Evolutionary conservation across 139 green algal species (phyloP).

Genomic region (Chlorella sp.): DNA sequence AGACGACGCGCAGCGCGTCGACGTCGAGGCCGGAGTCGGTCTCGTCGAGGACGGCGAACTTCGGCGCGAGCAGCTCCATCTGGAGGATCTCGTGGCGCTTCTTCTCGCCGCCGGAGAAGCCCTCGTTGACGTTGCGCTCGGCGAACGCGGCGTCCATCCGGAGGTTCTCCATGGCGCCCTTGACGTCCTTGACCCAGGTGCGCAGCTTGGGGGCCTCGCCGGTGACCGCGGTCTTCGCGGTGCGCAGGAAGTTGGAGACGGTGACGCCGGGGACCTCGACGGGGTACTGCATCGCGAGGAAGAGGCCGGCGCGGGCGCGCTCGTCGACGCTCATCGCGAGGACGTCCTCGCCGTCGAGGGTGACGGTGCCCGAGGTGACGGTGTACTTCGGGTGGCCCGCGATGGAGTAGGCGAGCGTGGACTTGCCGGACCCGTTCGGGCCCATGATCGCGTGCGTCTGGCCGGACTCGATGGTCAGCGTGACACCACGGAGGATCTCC

Average conservation of each 20-base stretch:
- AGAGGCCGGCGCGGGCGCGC: constrained; percentile 81
- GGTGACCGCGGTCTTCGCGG: constrained; percentile 83
- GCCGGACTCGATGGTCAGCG: constrained; percentile 47
- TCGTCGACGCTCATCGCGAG: constrained; percentile 88
- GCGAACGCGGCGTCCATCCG: constrained; percentile 97
- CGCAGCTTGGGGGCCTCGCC: constrained; percentile 59
- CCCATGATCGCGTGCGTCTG: constrained; percentile 97
- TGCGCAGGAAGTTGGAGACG: constrained; percentile 95
- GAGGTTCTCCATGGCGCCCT: constrained; percentile 84
- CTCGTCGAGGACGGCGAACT: constrained; percentile 77
- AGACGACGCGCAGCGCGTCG: constrained; percentile 83
- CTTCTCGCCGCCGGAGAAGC: constrained; percentile 97
- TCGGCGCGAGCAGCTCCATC: constrained; percentile 87
- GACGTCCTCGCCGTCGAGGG: constrained; percentile 89
- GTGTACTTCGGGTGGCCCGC: constrained; percentile 97
- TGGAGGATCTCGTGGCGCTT: constrained; percentile 97
- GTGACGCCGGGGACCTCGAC: constrained; percentile 94
- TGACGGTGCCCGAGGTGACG: constrained; percentile 77
- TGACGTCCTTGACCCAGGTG: constrained; percentile 98
- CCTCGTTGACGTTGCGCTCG: constrained; percentile 97
- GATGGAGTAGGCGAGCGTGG: constrained; percentile 91
- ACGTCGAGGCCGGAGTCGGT: constrained; percentile 94
- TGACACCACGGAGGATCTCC: constrained; percentile 90
- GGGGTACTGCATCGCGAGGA: constrained; percentile 91
- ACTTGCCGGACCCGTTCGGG: constrained; percentile 97